Base-by-base conservation (phyloP, 192 early-diverging fungal genomes). In the Coemansia sp. region DNA sequence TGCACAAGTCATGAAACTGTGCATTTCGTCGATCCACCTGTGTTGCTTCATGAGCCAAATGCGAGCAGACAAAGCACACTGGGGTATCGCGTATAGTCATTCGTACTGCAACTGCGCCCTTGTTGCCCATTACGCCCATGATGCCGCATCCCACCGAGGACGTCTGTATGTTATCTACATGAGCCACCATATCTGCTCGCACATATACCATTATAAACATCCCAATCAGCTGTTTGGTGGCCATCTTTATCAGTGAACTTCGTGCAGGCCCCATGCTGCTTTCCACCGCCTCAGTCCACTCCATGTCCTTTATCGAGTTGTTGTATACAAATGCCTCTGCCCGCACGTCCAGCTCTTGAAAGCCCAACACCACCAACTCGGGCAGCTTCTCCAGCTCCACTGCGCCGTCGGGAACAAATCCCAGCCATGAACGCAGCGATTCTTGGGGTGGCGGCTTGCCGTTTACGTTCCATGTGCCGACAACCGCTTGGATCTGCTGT, bases 401-500 rank as follows among this genome's bases (percentile, higher is more conserved):
- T 58, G 10, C 20, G 6, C 70, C 71, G 6, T 68, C 54, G 16
- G 64, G 40, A 9, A 64, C 60, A 38, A 71, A 75, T 36, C 69
- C 60, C 6, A 94, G 63, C 92, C 91, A 95, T 9, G 77, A 55
- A 5, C 69, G 47, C 20, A 95, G 53, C 9, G 15, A 31, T 17
- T 75, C 67, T 11, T 31, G 71, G 1, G 85, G 67, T 6, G 88
- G 82, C 14, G 72, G 55, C 20, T 80, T 78, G 8, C 90, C 92
- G 62, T 93, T 91, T 20, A 94, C 90, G 64, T 97, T 97, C 87
- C 90, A 97, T 1, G 93, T 91, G 2, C 92, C 92, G 0, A 86
- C 80, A 68, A 94, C 91, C 2, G 87, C 77, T 21, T 80, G 43
- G 6, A 74, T 59, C 18, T 14, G 39, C 28, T 63, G 43, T 18